phyloP scores from a whole-genome alignment of 805 yeast genomes.

The Nakazawaea ambrosiae region DNA sequence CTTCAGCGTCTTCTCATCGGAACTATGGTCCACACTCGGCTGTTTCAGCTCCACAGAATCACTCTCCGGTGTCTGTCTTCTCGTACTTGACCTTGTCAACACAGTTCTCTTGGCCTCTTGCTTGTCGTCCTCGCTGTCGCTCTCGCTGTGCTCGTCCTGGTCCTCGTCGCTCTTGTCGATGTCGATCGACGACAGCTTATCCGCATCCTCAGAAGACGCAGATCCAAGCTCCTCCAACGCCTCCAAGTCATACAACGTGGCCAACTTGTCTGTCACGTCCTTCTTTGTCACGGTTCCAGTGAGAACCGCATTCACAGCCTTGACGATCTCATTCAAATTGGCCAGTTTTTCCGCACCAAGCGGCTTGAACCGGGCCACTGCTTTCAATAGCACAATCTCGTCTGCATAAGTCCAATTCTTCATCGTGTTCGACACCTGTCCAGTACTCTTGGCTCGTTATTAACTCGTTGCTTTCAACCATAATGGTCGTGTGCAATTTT shows the following conservation, averaged over 20 bases:
- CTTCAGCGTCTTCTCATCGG: constrained; percentile 5
- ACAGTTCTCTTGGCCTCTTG: constrained; percentile 5
- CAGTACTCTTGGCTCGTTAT: constrained; percentile 4
- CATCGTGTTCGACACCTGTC: too few relatives aligned
- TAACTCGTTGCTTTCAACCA: neutral
- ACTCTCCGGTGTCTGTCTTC: constrained; percentile 3
- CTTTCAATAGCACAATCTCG: constrained; percentile 53
- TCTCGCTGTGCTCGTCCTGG: constrained; percentile 8
- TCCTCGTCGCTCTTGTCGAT: constrained; percentile 12
- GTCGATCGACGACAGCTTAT: neutral
- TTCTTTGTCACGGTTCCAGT: constrained; percentile 28
- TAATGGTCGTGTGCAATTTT: constrained; percentile 7
- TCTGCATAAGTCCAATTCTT: constrained; percentile 51
- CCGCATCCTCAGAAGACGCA: constrained; percentile 13
- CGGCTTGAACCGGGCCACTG: constrained; percentile 62
- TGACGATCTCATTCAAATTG: constrained; percentile 33
- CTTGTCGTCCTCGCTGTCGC: constrained; percentile 11
- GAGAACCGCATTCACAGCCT: constrained; percentile 16
- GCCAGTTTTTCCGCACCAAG: constrained; percentile 45
- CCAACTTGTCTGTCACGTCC: constrained; percentile 55
- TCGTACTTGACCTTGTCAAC: constrained; percentile 9
- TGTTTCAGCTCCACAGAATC: neutral
- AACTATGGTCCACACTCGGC: neutral
- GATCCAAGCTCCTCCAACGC: constrained; percentile 43
- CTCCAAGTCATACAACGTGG: constrained; percentile 45